Percentiles rank a stretch among this genome's conserved stretches.
Conservation (phyloP, 192 early-diverging fungal species). For the Spizellomyces sp. region DNA sequence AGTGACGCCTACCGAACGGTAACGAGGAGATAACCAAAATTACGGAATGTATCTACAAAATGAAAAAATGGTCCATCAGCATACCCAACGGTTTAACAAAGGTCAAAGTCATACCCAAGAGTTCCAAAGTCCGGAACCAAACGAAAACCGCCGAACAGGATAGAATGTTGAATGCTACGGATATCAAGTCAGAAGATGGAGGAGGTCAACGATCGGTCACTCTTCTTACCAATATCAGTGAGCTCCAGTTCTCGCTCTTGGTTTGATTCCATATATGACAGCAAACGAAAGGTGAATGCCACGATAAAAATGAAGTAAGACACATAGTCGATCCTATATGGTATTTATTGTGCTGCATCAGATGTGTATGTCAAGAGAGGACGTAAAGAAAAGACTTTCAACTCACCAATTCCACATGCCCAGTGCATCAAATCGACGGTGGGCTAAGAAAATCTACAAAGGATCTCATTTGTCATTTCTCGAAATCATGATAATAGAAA, state of each 20-base stretch:
- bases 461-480: no score
- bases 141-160: constrained; percentile 21
- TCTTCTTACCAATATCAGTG: neutral
- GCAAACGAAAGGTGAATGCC: constrained; percentile 10
- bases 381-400: neutral
- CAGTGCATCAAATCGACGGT: neutral
- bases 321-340: constrained; percentile 15
- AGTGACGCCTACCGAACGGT: constrained; percentile 10
- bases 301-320: constrained; percentile 18
- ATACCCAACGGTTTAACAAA: neutral
- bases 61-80: neutral
- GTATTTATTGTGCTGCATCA: neutral
- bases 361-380: neutral
- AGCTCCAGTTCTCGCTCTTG: neutral
- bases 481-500: no score
- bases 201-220: neutral
- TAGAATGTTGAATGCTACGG: constrained; percentile 16
- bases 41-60: constrained; percentile 20
- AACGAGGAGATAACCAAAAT: constrained; percentile 23
- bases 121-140: constrained; percentile 29
- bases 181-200: neutral
- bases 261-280: neutral
- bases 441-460: no score
- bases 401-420: constrained; percentile 17
- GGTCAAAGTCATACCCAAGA: constrained; percentile 4